Conservation (phyloP, 2,329 filamentous ascomycete genomes). For the Myriosclerotinia curreyana region DNA sequence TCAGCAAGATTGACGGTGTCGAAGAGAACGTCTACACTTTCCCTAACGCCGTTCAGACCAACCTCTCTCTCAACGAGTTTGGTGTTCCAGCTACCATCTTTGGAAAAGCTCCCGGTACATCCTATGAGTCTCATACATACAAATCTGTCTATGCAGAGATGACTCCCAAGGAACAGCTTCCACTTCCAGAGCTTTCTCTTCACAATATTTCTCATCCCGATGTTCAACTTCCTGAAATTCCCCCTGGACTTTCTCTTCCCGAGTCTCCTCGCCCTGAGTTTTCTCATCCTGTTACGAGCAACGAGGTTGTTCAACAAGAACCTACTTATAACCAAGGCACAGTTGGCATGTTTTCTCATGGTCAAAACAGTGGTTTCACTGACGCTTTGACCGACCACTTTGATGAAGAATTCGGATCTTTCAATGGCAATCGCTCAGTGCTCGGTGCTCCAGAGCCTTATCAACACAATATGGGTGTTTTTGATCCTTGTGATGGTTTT, state of each 20-base stretch:
- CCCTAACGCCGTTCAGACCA: neutral
- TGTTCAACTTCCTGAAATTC: neutral
- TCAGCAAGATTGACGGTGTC: neutral
- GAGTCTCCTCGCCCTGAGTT: neutral
- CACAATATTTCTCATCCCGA: neutral
- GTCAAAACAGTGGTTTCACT: neutral
- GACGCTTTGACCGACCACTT: neutral
- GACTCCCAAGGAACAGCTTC: neutral
- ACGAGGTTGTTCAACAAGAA: neutral
- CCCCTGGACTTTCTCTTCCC: neutral
- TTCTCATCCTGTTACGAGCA: neutral
- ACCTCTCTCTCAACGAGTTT: neutral
- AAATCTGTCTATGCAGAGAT: constrained; percentile 8
- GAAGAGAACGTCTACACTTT: no score
- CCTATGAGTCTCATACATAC: constrained; percentile 1
- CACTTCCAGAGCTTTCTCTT: neutral
- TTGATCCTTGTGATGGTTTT: neutral
- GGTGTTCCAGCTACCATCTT: constrained; percentile 7
- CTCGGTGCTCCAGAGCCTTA: neutral
- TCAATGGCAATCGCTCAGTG: no score
- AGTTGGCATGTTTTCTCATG: neutral
- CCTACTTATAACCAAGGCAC: neutral
- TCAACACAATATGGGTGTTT: no score
- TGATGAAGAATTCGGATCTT: neutral
- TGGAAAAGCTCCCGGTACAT: neutral